Percentiles rank a stretch among this genome's conserved stretches.
Evolutionary conservation across 768 basidiomycete genomes (phyloP).

Genomic region (Naganishia vaughanmartiniae): DNA sequence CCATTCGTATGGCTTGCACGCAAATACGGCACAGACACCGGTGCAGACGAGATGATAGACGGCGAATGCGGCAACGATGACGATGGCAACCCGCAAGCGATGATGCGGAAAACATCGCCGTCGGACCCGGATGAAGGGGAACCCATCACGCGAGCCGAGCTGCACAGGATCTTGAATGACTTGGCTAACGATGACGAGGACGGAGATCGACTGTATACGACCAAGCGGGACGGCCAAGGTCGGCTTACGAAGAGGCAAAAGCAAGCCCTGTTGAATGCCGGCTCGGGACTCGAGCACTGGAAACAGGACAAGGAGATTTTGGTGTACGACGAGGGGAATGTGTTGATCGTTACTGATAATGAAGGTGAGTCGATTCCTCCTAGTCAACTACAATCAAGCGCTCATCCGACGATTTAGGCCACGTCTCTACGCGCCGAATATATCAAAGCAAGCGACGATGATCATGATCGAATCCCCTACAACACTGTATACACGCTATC

Average conservation of each 20-base stretch:
- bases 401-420: conserved; percentile 8
- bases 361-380: conserved; percentile 28
- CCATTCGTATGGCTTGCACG: conserved; percentile 11
- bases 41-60: conserved; percentile 5
- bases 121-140: conserved; percentile 26
- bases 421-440: conserved; percentile 29
- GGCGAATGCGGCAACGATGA: neutral
- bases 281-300: conserved; percentile 32
- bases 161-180: conserved; percentile 31
- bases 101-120: neutral
- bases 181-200: conserved; percentile 26
- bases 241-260: conserved; percentile 27
- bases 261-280: conserved; percentile 26
- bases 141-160: conserved; percentile 26
- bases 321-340: conserved; percentile 34
- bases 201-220: conserved; percentile 15
- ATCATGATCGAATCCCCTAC: neutral
- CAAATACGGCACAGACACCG: conserved; percentile 20
- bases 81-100: neutral
- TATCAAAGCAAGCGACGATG: conserved; percentile 18
- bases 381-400: neutral
- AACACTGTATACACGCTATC: neutral
- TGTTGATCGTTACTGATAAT: conserved; percentile 34
- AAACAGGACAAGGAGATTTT: conserved; percentile 24
- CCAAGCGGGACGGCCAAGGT: conserved; percentile 23